Evolutionary conservation across 148 eudicot genomes (phyloP).

Genomic region (Rhododendron vialii): DNA sequence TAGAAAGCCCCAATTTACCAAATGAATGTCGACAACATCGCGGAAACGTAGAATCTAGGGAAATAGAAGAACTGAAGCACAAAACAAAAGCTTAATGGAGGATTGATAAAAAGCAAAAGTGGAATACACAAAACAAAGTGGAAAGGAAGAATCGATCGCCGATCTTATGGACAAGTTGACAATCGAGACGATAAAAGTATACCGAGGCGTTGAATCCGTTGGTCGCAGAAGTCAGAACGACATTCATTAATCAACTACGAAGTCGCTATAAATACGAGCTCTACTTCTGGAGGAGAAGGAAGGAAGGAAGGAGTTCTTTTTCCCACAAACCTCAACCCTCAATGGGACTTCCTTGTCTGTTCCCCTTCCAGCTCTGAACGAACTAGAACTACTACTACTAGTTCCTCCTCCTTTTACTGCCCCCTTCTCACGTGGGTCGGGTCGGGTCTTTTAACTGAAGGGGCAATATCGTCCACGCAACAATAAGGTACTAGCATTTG

Average conservation of each 20-base stretch:
- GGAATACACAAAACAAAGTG: background rate
- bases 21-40: background rate
- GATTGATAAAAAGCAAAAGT: background rate
- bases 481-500: no score
- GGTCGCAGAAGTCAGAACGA: background rate
- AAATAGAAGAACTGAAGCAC: background rate
- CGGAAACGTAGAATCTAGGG: background rate
- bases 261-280: no score
- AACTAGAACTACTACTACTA: no score
- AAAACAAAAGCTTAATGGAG: background rate
- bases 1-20: background rate
- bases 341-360: no score
- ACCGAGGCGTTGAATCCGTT: background rate
- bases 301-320: no score
- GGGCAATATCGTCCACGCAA: background rate
- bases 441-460: background rate
- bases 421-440: background rate
- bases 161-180: background rate
- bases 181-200: no score
- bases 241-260: background rate
- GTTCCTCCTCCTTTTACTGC: no score
- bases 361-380: no score
- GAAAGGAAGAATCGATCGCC: no score
- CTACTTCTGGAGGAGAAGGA: no score
- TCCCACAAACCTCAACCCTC: no score